A percentile compares a stretch with the other conserved stretches of the same genome.
Evolutionary conservation across 2,329 filamentous ascomycete species (phyloP).

Genomic region (Epichloe coenophiala): DNA sequence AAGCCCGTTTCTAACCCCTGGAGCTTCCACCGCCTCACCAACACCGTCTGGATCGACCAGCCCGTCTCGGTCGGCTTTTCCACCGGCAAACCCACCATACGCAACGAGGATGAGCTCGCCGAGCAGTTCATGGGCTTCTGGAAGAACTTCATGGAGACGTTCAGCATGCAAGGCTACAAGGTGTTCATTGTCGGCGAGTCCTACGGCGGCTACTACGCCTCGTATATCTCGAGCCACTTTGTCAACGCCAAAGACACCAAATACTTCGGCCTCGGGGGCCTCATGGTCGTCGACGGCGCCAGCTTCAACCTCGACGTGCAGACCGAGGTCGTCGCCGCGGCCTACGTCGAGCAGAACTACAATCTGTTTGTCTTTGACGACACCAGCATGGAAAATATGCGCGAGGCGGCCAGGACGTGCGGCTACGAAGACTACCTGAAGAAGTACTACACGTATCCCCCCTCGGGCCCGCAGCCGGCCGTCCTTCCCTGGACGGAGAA

Average conservation of each 20-base stretch:
- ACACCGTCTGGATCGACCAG: slow-evolving; percentile 61
- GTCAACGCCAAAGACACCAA: slow-evolving; percentile 49
- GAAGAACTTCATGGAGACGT: slow-evolving; percentile 63
- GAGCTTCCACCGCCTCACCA: slow-evolving; percentile 40
- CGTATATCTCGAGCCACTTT: slow-evolving; percentile 62
- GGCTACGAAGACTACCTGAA: slow-evolving; percentile 48
- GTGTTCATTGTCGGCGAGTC: slow-evolving; percentile 62
- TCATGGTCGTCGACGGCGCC: slow-evolving; percentile 61
- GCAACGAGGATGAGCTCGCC: slow-evolving; percentile 52
- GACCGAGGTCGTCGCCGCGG: slow-evolving; percentile 33
- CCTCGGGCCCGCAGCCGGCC: slow-evolving; percentile 43
- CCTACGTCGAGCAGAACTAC: slow-evolving; percentile 47
- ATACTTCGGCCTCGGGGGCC: slow-evolving; percentile 55
- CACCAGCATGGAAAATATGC: slow-evolving; percentile 38
- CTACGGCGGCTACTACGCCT: slow-evolving; percentile 55
- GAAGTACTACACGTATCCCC: slow-evolving; percentile 55
- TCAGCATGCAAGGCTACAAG: slow-evolving; percentile 52
- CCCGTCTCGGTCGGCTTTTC: slow-evolving; percentile 56
- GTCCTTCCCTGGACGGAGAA: slow-evolving; percentile 28
- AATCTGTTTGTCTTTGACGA: slow-evolving; percentile 51
- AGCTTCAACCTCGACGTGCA: slow-evolving; percentile 37
- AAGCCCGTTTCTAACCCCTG: slow-evolving; percentile 53
- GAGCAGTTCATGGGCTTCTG: slow-evolving; percentile 66
- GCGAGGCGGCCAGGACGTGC: slow-evolving; percentile 39
- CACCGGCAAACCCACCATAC: slow-evolving; percentile 49